phyloP scores from a whole-genome alignment of 306 rosid species.

The Cicer yamashitae region DNA sequence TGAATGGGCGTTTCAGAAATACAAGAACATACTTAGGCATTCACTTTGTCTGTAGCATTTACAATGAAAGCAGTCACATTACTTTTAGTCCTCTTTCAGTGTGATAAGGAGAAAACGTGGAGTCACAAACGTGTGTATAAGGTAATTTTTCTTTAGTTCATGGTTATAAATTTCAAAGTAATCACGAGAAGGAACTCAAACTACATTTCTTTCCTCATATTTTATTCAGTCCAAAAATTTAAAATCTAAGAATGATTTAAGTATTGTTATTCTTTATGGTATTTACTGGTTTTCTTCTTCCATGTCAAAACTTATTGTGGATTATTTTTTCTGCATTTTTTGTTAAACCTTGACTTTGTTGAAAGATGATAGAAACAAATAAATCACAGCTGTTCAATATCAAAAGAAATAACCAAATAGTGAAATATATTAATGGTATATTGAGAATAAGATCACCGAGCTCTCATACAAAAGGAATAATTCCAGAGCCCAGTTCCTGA shows the following conservation, averaged over 20 bases:
- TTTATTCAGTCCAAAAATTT: slow-evolving; percentile 4
- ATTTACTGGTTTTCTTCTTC: slow-evolving; percentile 24
- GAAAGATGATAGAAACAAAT: too few relatives aligned
- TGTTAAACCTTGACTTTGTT: too few relatives aligned
- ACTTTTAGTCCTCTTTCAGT: neutral
- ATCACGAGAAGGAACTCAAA: slow-evolving; percentile 13
- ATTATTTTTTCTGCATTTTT: too few relatives aligned
- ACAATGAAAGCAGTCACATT: slow-evolving; percentile 21
- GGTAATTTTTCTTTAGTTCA: slow-evolving; percentile 9
- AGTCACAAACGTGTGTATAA: slow-evolving; percentile 7
- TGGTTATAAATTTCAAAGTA: slow-evolving; percentile 34
- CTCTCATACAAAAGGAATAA: too few relatives aligned
- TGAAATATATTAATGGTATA: too few relatives aligned
- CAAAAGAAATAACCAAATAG: too few relatives aligned
- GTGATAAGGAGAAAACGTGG: slow-evolving; percentile 6
- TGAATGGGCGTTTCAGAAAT: slow-evolving; percentile 12
- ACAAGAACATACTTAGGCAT: slow-evolving; percentile 3
- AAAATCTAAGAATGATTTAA: slow-evolving; percentile 10
- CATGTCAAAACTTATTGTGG: slow-evolving; percentile 8
- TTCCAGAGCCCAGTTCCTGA: too few relatives aligned
- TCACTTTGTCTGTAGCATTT: slow-evolving; percentile 12
- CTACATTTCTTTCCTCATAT: neutral
- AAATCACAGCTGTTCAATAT: too few relatives aligned
- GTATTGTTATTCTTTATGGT: slow-evolving; percentile 7
- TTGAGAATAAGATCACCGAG: too few relatives aligned